Evolutionary conservation across 306 rosid species (phyloP).

Genomic region (Rosa persica): DNA sequence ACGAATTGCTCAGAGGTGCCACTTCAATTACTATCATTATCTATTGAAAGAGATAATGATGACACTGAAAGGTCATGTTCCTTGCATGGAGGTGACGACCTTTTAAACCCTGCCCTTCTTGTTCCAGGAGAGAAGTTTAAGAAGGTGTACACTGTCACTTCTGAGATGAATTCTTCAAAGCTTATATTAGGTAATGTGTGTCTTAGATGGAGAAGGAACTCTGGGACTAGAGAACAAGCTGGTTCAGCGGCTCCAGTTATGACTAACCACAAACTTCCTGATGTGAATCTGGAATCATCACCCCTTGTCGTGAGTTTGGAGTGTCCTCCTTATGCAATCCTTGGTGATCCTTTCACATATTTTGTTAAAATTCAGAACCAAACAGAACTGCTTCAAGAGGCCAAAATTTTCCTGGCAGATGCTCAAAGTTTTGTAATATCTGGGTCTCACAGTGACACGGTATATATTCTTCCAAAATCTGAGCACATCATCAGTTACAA

Average conservation of each 20-base stretch:
- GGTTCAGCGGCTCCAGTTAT: slow-evolving; percentile 48
- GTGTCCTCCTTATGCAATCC: slow-evolving; percentile 78
- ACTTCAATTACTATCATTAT: slow-evolving; percentile 57
- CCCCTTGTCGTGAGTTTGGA: slow-evolving; percentile 85
- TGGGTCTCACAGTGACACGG: slow-evolving; percentile 75
- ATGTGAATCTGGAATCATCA: slow-evolving; percentile 59
- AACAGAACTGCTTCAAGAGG: slow-evolving; percentile 76
- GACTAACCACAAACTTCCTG: slow-evolving; percentile 66
- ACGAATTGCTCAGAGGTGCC: slow-evolving; percentile 75
- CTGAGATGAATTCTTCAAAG: slow-evolving; percentile 50
- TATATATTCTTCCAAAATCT: slow-evolving; percentile 78
- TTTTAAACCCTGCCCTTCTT: slow-evolving; percentile 48
- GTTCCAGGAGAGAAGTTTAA: slow-evolving; percentile 88
- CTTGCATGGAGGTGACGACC: slow-evolving; percentile 50
- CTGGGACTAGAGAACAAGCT: slow-evolving; percentile 46
- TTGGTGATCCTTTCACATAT: slow-evolving; percentile 87
- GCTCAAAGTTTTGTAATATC: slow-evolving; percentile 84
- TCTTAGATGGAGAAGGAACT: slow-evolving; percentile 79
- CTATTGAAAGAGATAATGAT: slow-evolving; percentile 53
- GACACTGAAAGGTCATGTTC: slow-evolving; percentile 49
- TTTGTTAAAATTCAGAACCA: slow-evolving; percentile 64
- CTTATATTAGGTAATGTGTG: slow-evolving; percentile 63
- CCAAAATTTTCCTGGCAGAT: slow-evolving; percentile 73
- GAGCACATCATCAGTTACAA: slow-evolving; percentile 74
- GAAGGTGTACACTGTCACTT: slow-evolving; percentile 68